Conservation (phyloP, 164 flowering plant species). For the Magnolia changhungtana region DNA sequence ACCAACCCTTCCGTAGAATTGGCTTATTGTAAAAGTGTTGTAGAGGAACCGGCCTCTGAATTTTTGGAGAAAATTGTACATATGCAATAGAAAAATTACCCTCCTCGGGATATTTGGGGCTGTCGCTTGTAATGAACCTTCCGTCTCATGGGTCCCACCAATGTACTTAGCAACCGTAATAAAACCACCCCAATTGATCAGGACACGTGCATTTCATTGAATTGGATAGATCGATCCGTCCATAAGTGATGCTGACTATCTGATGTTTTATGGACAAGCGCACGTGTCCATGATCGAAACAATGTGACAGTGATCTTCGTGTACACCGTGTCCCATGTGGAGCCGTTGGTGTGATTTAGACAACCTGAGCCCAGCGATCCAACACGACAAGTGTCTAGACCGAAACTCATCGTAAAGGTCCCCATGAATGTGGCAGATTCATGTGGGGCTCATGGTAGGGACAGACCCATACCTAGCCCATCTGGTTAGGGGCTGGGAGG, state of each 20-base stretch:
- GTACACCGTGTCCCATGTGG: background rate
- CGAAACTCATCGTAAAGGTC: background rate
- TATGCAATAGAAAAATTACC: too few relatives aligned
- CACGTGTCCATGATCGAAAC: background rate
- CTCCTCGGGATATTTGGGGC: too few relatives aligned
- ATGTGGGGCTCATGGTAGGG: background rate
- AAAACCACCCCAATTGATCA: background rate
- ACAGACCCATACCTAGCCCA: slow-evolving; percentile 1
- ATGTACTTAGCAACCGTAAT: too few relatives aligned
- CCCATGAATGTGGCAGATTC: background rate
- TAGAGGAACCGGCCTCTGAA: too few relatives aligned
- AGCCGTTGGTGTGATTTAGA: background rate
- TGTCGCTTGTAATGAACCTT: too few relatives aligned
- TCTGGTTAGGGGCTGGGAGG: background rate
- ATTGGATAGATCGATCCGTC: background rate
- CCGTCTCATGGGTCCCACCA: too few relatives aligned
- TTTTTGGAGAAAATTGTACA: too few relatives aligned
- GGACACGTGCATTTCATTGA: background rate
- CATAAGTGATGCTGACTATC: background rate
- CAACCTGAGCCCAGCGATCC: background rate
- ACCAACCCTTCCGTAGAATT: too few relatives aligned
- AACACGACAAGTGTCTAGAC: background rate
- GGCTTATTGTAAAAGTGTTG: too few relatives aligned
- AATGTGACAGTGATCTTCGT: background rate
- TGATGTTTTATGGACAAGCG: background rate